Evolutionary conservation across 306 rosid species (phyloP).

Genomic region (Medicago arabica): DNA sequence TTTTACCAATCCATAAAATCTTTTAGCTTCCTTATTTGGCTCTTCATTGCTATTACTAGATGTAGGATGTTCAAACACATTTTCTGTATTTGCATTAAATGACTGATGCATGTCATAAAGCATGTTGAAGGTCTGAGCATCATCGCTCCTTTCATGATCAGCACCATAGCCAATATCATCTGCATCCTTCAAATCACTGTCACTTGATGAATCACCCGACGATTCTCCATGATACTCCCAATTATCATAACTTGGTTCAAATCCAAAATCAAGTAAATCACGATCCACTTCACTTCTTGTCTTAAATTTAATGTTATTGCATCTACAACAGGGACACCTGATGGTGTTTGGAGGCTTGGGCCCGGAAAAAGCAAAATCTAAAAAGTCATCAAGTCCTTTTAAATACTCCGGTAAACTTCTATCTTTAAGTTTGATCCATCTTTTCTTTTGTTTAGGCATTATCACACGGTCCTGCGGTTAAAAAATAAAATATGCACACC

Average conservation of each 20-base stretch:
- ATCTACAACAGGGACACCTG: neutral
- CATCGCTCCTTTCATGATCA: neutral
- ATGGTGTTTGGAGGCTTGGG: neutral
- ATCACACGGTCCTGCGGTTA: neutral
- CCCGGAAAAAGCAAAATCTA: slow-evolving; percentile 4
- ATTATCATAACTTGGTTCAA: neutral
- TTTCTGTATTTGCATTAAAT: neutral
- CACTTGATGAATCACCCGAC: neutral
- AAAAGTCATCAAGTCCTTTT: neutral
- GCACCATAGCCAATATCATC: neutral
- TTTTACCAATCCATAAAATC: slow-evolving; percentile 10
- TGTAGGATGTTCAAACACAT: neutral
- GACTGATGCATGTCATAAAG: slow-evolving; percentile 13
- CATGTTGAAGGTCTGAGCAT: neutral
- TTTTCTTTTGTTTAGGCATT: neutral
- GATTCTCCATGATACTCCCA: slow-evolving; percentile 18
- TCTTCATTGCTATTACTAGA: slow-evolving; percentile 1
- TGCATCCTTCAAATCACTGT: neutral
- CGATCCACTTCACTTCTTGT: neutral
- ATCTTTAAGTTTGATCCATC: slow-evolving; percentile 1
- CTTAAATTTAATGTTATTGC: neutral
- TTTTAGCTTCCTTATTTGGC: slow-evolving; percentile 22
- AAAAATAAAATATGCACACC: neutral
- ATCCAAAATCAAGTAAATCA: neutral
- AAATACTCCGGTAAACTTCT: neutral